Evolutionary conservation across 1,284 basidiomycete genomes (phyloP).

Genomic region (Naganishia cerealis): DNA sequence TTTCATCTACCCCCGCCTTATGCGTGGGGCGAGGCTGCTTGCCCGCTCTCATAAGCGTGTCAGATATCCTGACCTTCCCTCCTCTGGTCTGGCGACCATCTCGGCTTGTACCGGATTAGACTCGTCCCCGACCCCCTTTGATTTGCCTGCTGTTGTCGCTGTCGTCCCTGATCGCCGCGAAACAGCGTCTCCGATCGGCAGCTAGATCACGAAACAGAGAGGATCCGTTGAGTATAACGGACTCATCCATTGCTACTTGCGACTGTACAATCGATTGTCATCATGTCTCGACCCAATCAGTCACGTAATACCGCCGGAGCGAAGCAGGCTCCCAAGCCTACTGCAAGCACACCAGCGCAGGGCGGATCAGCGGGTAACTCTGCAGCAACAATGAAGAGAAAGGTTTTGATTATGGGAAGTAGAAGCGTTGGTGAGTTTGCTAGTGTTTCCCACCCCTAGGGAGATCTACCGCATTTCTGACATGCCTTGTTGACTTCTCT

Average conservation of each 20-base stretch:
- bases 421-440: conserved; percentile 70
- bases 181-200: background rate
- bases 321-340: conserved; percentile 2
- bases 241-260: background rate
- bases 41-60: background rate
- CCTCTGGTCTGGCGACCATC: background rate
- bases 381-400: conserved; percentile 62
- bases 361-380: background rate
- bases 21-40: no score
- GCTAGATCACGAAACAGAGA: background rate
- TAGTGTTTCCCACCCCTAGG: background rate
- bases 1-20: no score
- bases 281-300: conserved; percentile 28
- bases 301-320: conserved; percentile 7
- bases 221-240: background rate
- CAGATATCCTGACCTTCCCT: background rate
- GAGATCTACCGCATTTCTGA: background rate
- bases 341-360: conserved; percentile 13
- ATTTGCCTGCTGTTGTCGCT: background rate
- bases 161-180: conserved; percentile 7
- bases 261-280: background rate
- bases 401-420: conserved; percentile 76
- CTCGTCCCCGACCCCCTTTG: background rate
- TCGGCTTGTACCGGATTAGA: conserved; percentile 16
- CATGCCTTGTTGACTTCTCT: background rate